A percentile compares a stretch with the other conserved stretches of the same genome.
Evolutionary conservation across 140 eudicot species (phyloP).

Genomic region (Oenanthe javanica): DNA sequence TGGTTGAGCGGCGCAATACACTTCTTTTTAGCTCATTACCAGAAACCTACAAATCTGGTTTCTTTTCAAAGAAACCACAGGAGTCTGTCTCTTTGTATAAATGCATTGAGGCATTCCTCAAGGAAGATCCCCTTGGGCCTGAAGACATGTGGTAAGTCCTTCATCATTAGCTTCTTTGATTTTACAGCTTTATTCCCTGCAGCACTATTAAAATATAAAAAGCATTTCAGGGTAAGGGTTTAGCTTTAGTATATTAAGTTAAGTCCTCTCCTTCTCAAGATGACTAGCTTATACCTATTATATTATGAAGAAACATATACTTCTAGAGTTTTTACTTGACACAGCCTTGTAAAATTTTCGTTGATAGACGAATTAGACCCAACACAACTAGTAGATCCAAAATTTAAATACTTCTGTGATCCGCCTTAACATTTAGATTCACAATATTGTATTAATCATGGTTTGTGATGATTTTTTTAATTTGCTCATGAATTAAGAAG

Average conservation of each 20-base stretch:
- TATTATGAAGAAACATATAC: neutral
- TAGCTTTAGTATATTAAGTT: neutral
- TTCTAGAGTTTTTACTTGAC: neutral
- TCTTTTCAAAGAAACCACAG: slow-evolving; percentile 38
- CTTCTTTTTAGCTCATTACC: slow-evolving; percentile 50
- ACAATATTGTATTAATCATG: neutral
- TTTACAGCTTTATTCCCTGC: neutral
- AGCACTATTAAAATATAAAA: neutral
- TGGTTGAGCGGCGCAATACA: slow-evolving; percentile 46
- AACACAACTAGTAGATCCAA: neutral
- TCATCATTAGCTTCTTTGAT: neutral
- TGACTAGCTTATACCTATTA: neutral
- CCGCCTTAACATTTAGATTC: neutral
- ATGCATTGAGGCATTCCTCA: slow-evolving; percentile 86
- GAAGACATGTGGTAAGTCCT: slow-evolving; percentile 87
- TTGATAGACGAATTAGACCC: neutral
- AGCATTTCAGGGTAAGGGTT: neutral
- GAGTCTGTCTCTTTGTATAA: slow-evolving; percentile 66
- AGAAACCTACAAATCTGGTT: slow-evolving; percentile 53
- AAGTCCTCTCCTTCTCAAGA: neutral
- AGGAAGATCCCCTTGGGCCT: slow-evolving; percentile 97
- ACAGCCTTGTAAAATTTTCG: neutral
- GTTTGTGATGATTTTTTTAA: neutral
- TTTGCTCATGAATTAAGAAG: neutral
- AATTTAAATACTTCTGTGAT: neutral